Evolutionary conservation across 106 monocot species (phyloP), one percentile per base, ranked within the genome.

Genomic region (Hemerocallis citrina): DNA sequence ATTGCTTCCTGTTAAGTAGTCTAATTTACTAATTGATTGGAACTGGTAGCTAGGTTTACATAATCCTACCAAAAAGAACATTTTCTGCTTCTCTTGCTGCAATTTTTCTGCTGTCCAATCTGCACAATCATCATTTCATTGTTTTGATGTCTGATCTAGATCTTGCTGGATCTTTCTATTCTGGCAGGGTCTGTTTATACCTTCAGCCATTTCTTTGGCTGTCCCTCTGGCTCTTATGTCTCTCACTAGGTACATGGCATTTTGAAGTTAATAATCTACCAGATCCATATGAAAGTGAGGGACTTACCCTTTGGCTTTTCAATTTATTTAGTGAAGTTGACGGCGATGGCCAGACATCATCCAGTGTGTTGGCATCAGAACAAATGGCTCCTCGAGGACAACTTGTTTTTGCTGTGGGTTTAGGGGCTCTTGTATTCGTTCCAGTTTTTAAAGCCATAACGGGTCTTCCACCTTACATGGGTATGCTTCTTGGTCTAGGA

Each of bases 321-420:
- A 59, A 55, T 36, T 43, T 29, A 52, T 57, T 55, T 57, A 98
- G 96, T 73, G 96, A 98, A 79, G 96, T 82, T 34, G 76, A 75
- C 75, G 86, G 76, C 15, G 57, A 71, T 32, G 69, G 59, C 25
- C 72, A 79, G 73, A 72, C 79, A 57, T 39, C 73, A 37, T 68
- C 81, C 5, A 69, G 64, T 45, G 52, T 85, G 13, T 57, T 91
- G 71, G 75, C 91, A 42, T 84, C 88, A 24, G 96, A 91, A 59
- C 87, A 98, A 65, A 98, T 98, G 84, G 96, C 96, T 64, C 96
- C 96, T 61, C 61, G 96, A 45, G 96, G 96, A 43, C 81, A 85
- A 57, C 96, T 98, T 65, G 91, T 98, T 35, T 91, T 91, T 78
- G 55, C 72, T 54, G 96, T 98, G 54, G 96, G 96, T 3, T 0